A percentile compares a stretch with the other conserved stretches of the same genome.
These are phyloP conservation scores for Melampsora americana DNA, from an alignment of 1,284 basidiomycete genomes.

Conservation along the genomic window DNA sequence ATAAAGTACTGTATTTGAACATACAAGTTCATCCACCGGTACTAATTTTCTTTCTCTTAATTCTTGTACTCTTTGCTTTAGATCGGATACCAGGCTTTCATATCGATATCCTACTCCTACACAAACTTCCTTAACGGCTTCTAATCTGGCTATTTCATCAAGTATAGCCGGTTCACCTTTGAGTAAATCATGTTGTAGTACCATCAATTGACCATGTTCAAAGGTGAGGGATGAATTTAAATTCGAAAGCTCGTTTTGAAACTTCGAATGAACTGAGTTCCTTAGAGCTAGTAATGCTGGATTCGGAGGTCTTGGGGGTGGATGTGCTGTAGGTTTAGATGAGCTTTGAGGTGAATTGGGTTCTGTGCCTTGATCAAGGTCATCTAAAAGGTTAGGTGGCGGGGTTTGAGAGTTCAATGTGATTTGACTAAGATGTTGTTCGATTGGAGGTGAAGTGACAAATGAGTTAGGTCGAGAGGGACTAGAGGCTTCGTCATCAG, in stretches of 20 bases:
- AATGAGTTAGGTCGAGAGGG: conserved; percentile 6
- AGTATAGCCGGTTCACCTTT: conserved; percentile 84
- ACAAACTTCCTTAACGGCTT: conserved; percentile 92
- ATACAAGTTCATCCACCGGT: conserved; percentile 87
- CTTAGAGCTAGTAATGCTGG: conserved; percentile 79
- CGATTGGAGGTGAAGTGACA: background rate
- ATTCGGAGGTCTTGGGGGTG: conserved; percentile 75
- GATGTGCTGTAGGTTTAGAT: conserved; percentile 62
- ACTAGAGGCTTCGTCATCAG: conserved; percentile 2
- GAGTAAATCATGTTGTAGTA: conserved; percentile 76
- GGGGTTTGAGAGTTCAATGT: conserved; percentile 45
- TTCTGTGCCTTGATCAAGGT: conserved; percentile 39
- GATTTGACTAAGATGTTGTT: conserved; percentile 9
- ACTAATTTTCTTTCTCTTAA: conserved; percentile 67
- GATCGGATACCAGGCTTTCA: conserved; percentile 63
- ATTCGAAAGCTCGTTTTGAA: conserved; percentile 67
- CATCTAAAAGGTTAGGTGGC: conserved; percentile 30
- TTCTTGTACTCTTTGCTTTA: conserved; percentile 67
- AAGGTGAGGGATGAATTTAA: conserved; percentile 65
- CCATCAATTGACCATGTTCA: conserved; percentile 71
- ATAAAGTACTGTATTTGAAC: conserved; percentile 88
- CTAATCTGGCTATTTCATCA: conserved; percentile 92
- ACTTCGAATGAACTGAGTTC: conserved; percentile 69
- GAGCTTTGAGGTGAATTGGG: conserved; percentile 5
- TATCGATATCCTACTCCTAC: conserved; percentile 69